phyloP scores from a whole-genome alignment of 2,329 filamentous ascomycete species.

The Intubia oerlemansii region DNA sequence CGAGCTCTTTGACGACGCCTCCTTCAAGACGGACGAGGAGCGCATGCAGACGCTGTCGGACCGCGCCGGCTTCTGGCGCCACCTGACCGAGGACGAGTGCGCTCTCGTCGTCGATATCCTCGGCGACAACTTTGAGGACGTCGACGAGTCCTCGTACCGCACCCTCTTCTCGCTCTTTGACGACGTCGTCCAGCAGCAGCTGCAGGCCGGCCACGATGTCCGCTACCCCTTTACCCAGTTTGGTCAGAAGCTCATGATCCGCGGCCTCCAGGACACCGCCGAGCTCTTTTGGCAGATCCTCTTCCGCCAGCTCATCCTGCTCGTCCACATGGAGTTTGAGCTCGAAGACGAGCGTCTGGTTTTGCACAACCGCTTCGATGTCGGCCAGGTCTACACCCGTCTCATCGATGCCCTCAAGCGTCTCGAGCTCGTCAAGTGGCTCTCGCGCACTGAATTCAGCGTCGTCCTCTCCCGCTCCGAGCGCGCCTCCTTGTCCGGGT shows the following conservation, averaged over 20 bases:
- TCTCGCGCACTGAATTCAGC: slow-evolving; percentile 35
- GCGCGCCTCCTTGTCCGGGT: slow-evolving; percentile 11
- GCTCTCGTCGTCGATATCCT: slow-evolving; percentile 46
- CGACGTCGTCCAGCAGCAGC: slow-evolving; percentile 12
- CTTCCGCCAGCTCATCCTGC: slow-evolving; percentile 61
- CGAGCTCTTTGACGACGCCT: slow-evolving; percentile 55
- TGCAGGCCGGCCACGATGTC: slow-evolving; percentile 17
- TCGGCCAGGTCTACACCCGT: slow-evolving; percentile 46
- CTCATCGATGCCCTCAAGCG: slow-evolving; percentile 52
- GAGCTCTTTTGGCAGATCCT: slow-evolving; percentile 52
- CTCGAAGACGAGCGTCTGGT: slow-evolving; percentile 46
- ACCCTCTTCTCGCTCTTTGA: slow-evolving; percentile 27
- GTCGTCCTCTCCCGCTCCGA: slow-evolving; percentile 23
- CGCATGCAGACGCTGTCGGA: slow-evolving; percentile 63
- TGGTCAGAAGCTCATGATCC: slow-evolving; percentile 53
- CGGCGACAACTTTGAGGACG: slow-evolving; percentile 40
- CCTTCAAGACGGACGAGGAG: slow-evolving; percentile 46
- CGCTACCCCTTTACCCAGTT: slow-evolving; percentile 45
- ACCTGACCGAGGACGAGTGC: slow-evolving; percentile 66
- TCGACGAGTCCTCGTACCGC: slow-evolving; percentile 31
- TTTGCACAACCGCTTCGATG: slow-evolving; percentile 35
- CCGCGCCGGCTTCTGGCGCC: slow-evolving; percentile 53
- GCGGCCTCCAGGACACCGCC: slow-evolving; percentile 59
- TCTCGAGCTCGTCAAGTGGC: slow-evolving; percentile 53
- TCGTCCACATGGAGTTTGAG: slow-evolving; percentile 73